phyloP scores from a whole-genome alignment of 805 yeast species.

The Kluyveromyces lactis region DNA sequence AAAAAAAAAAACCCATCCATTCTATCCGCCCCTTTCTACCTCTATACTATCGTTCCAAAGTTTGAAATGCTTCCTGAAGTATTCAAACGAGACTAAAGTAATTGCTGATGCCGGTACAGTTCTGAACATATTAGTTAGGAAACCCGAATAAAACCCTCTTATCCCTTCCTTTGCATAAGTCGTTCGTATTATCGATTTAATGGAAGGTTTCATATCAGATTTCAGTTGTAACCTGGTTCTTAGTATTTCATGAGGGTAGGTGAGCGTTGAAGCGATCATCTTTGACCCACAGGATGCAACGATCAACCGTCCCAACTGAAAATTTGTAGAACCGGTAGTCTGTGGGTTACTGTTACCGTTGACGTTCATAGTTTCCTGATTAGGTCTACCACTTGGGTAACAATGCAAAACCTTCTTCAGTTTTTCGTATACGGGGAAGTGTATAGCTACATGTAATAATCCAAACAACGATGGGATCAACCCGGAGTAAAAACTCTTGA shows the following conservation, averaged over 20 bases:
- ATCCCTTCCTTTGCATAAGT: conserved; percentile 55
- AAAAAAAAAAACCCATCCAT: too few relatives aligned
- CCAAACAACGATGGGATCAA: conserved; percentile 87
- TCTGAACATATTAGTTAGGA: conserved; percentile 73
- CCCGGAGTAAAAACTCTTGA: conserved; percentile 78
- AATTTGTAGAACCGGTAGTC: conserved; percentile 7
- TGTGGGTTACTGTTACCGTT: conserved; percentile 11
- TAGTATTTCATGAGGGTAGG: conserved; percentile 93
- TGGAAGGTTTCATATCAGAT: conserved; percentile 24
- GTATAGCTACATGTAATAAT: conserved; percentile 87
- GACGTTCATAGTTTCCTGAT: neutral
- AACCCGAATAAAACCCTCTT: conserved; percentile 82
- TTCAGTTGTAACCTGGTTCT: conserved; percentile 77
- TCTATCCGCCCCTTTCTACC: neutral
- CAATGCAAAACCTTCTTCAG: conserved; percentile 49
- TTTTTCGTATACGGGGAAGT: conserved; percentile 87
- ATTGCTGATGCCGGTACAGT: conserved; percentile 95
- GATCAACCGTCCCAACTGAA: conserved; percentile 37
- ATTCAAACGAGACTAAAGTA: conserved; percentile 89
- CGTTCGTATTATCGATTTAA: conserved; percentile 13
- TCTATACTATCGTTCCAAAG: conserved; percentile 8
- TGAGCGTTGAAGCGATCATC: conserved; percentile 78
- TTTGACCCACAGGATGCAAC: conserved; percentile 74
- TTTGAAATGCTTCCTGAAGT: conserved; percentile 48
- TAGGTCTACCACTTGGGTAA: conserved; percentile 1